These are phyloP conservation scores for Vitis amurensis DNA, from an alignment of 164 flowering plant genomes.

Conservation along the genomic window DNA sequence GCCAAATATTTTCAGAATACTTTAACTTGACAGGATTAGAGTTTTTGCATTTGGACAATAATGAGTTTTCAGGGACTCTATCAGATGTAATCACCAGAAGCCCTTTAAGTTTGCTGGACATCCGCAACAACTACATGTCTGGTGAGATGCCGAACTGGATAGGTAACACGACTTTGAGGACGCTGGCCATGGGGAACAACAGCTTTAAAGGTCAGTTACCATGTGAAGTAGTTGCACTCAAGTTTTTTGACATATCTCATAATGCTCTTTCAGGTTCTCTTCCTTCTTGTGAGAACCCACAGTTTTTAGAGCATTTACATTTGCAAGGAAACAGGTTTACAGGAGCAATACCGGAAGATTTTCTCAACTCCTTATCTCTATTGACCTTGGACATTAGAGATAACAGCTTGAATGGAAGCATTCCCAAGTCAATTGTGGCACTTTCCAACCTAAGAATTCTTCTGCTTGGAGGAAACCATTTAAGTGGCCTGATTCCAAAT, in stretches of 20 bases:
- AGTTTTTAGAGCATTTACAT: neutral
- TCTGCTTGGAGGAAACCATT: neutral
- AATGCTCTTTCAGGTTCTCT: slow-evolving; percentile 1
- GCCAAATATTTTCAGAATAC: neutral
- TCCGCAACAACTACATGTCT: too few species aligned
- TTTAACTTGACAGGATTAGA: neutral
- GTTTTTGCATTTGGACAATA: neutral
- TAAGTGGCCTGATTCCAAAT: slow-evolving; percentile 3
- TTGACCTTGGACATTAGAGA: slow-evolving; percentile 1
- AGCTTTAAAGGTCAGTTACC: neutral
- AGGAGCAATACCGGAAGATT: neutral
- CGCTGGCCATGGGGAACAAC: too few species aligned
- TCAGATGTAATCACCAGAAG: too few species aligned
- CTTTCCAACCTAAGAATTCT: slow-evolving; percentile 3
- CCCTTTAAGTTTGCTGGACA: too few species aligned
- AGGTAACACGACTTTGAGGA: slow-evolving; percentile 4
- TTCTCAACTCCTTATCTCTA: neutral
- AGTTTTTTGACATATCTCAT: neutral
- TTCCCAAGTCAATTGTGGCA: neutral
- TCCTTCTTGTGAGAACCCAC: neutral
- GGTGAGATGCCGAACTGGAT: too few species aligned
- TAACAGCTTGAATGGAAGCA: slow-evolving; percentile 1
- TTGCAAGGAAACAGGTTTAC: slow-evolving; percentile 2
- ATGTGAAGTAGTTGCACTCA: neutral
- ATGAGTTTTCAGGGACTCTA: neutral